Base-by-base conservation (phyloP, 768 basidiomycete genomes). In the Collybia nuda region DNA sequence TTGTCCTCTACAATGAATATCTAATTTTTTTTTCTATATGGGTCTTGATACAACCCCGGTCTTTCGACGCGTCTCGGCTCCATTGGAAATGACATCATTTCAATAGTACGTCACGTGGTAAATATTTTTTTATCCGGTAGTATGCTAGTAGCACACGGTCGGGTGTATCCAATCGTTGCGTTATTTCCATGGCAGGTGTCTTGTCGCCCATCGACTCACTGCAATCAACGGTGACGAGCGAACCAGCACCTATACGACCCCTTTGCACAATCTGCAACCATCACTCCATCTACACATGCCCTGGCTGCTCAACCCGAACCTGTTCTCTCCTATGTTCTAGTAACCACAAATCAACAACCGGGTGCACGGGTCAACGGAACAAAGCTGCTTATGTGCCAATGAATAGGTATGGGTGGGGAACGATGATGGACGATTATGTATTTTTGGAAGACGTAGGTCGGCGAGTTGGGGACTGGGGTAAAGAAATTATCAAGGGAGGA, bases 381-480 rank as follows among this genome's bases (percentile, higher is more conserved):
- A 86, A 85, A 60, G 82, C 74, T 0, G 78, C 77, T 2, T 91
- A 85, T 62, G 82, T 93, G 14, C 81, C 88, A 11, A 86, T 94
- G 83, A 93, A 90, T 58, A 63, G 82, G 57, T 96, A 93, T 61
- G 80, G 82, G 4, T 92, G 89, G 81, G 90, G 91, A 7, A 78
- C 80, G 22, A 86, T 96, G 85, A 88, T 93, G 85, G 80, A 86
- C 58, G 94, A 97, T 68, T 97, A 93, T 65, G 75, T 76, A 37
- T 94, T 85, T 63, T 73, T 97, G 56, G 94, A 97, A 68, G 89
- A 92, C 15, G 67, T 93, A 24, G 83, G 88, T 18, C 70, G 93
- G 56, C 84, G 79, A 57, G 84, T 88, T n/a, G 73, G 76, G 18
- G 82, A 80, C 11, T 90, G 87, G 85, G 91, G 87, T 0, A 65